Conservation (phyloP, 192 early-diverging fungal genomes). For the Diversispora eburnea region DNA sequence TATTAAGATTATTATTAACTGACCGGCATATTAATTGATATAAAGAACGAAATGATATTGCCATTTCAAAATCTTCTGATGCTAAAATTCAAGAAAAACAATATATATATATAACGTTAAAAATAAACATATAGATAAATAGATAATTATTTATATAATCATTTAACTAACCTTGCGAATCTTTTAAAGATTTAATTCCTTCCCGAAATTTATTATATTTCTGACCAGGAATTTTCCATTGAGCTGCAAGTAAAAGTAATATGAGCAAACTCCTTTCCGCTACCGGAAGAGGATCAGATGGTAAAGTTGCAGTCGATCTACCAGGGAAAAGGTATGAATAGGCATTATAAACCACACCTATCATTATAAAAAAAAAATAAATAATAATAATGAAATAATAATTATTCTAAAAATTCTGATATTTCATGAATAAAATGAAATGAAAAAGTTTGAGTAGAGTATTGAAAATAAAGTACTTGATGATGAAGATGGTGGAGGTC, state of each 20-base stretch:
- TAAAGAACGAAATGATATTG: constrained; percentile 48
- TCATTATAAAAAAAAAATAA: constrained; percentile 13
- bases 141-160: background rate
- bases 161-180: constrained; percentile 40
- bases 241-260: constrained; percentile 51
- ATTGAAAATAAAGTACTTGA: constrained; percentile 32
- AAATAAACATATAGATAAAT: background rate
- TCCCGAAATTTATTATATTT: constrained; percentile 40
- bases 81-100: constrained; percentile 20
- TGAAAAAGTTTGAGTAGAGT: background rate
- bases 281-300: constrained; percentile 51
- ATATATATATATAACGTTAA: background rate
- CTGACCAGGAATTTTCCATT: constrained; percentile 31
- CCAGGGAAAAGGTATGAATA: constrained; percentile 64
- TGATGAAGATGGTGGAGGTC: constrained; percentile 39
- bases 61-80: constrained; percentile 33
- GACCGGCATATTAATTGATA: constrained; percentile 55
- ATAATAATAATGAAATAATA: constrained; percentile 12
- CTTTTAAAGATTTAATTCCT: constrained; percentile 39
- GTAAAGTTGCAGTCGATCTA: constrained; percentile 38
- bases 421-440: constrained; percentile 29
- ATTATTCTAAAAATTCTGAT: no score
- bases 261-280: constrained; percentile 60
- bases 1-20: background rate
- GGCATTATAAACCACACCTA: constrained; percentile 61